A percentile compares a stretch with the other conserved stretches of the same genome.
These are phyloP conservation scores for Chamaecyparis obtusa DNA, from an alignment of 75 land plant species.

Conservation along the genomic window DNA sequence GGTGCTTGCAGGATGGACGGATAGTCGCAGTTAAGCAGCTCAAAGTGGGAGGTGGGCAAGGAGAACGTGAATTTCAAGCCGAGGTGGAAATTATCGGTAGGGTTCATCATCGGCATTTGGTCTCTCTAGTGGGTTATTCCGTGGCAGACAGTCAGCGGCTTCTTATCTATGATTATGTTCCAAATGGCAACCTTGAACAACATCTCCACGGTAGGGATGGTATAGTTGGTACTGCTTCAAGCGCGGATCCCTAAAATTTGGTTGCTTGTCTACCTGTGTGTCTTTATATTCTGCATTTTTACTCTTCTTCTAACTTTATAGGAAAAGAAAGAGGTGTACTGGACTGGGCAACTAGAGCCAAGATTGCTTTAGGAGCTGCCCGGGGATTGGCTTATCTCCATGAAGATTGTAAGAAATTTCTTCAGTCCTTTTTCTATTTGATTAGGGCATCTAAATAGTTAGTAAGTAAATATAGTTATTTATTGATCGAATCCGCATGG, in stretches of 20 bases:
- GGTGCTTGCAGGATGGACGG: slow-evolving; percentile 51
- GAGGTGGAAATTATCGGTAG: slow-evolving; percentile 88
- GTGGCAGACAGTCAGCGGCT: slow-evolving; percentile 60
- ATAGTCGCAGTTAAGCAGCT: slow-evolving; percentile 81
- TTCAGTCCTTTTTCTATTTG: background rate
- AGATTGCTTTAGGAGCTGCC: slow-evolving; percentile 69
- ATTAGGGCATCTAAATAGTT: background rate
- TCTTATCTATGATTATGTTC: slow-evolving; percentile 82
- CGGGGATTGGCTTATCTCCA: slow-evolving; percentile 73
- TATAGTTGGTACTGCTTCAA: background rate
- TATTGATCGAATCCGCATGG: background rate
- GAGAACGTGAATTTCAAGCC: slow-evolving; percentile 80
- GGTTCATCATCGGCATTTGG: slow-evolving; percentile 89
- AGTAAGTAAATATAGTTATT: background rate
- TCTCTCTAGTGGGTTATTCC: slow-evolving; percentile 87
- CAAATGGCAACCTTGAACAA: slow-evolving; percentile 69
- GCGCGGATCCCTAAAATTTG: background rate
- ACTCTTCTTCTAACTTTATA: slow-evolving; percentile 10
- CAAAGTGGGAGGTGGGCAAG: slow-evolving; percentile 70
- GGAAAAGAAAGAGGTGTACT: slow-evolving; percentile 51
- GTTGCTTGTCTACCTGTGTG: background rate
- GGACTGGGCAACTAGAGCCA: slow-evolving; percentile 68
- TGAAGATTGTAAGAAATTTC: slow-evolving; percentile 60
- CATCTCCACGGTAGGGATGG: slow-evolving; percentile 68
- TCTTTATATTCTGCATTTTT: background rate